phyloP scores from a whole-genome alignment of 1,139 yeast genomes.

The Arxiozyma bovina region DNA sequence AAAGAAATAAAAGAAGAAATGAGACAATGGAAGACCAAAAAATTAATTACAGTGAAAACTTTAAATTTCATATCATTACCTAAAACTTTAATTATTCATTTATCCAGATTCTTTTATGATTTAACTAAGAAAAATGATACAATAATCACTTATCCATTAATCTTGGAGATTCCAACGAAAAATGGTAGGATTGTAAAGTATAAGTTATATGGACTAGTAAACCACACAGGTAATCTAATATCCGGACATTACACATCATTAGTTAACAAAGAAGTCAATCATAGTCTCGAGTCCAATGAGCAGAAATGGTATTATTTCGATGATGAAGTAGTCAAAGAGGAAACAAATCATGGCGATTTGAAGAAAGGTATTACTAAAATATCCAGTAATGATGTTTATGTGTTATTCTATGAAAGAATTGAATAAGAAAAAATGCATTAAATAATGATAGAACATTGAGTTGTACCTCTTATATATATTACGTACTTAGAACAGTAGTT shows the following conservation, averaged over 20 bases:
- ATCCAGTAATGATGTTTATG: slow-evolving; percentile 57
- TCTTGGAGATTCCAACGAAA: slow-evolving; percentile 38
- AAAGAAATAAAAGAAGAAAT: slow-evolving; percentile 10
- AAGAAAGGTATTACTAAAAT: slow-evolving; percentile 36
- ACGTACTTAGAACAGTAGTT: background rate
- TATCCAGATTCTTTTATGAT: slow-evolving; percentile 51
- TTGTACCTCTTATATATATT: background rate
- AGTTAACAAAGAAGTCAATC: slow-evolving; percentile 42
- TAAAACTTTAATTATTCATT: slow-evolving; percentile 52
- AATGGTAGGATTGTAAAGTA: slow-evolving; percentile 40
- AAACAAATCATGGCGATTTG: slow-evolving; percentile 41
- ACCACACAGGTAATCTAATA: slow-evolving; percentile 61
- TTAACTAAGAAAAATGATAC: slow-evolving; percentile 49
- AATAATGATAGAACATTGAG: background rate
- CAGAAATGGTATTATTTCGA: slow-evolving; percentile 66
- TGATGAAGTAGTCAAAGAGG: slow-evolving; percentile 49
- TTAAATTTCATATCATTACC: slow-evolving; percentile 58
- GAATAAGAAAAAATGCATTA: background rate
- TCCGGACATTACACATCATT: slow-evolving; percentile 70
- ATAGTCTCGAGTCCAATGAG: slow-evolving; percentile 26
- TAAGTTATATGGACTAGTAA: slow-evolving; percentile 51
- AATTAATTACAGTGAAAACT: slow-evolving; percentile 42
- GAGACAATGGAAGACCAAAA: slow-evolving; percentile 24
- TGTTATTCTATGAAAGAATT: slow-evolving; percentile 55
- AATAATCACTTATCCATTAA: slow-evolving; percentile 46